phyloP scores from a whole-genome alignment of 73 alveolate genomes.

The Paraurostyla sp. region DNA sequence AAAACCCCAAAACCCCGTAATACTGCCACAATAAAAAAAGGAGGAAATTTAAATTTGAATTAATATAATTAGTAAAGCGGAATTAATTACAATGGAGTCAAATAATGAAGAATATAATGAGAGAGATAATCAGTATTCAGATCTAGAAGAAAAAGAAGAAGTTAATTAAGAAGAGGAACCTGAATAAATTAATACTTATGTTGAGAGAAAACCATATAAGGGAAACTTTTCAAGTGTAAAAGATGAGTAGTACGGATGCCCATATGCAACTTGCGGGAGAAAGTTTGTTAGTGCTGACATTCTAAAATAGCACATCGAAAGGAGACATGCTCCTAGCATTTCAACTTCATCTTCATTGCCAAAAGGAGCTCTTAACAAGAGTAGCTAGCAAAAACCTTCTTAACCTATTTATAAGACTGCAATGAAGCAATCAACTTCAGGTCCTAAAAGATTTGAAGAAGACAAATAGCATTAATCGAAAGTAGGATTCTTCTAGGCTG shows the following conservation, averaged over 20 bases:
- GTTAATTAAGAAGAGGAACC: not conserved
- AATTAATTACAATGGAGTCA: too few relatives aligned
- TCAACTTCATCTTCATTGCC: too few relatives aligned
- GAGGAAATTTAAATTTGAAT: too few relatives aligned
- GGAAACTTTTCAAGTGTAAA: slow-evolving; percentile 28
- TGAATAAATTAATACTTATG: not conserved
- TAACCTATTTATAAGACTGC: too few relatives aligned
- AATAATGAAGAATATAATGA: not conserved
- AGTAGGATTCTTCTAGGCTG: slow-evolving; percentile 43
- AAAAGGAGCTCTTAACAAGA: not conserved
- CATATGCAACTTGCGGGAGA: slow-evolving; percentile 70
- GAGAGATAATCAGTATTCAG: slow-evolving; percentile 7
- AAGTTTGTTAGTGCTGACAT: slow-evolving; percentile 66
- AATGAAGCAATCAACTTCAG: not conserved
- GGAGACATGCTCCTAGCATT: slow-evolving; percentile 64
- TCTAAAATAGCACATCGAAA: slow-evolving; percentile 59
- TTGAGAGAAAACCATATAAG: not conserved
- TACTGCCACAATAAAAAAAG: too few relatives aligned
- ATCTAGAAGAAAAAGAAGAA: not conserved
- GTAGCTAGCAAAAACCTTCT: not conserved
- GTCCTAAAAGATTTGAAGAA: slow-evolving; percentile 41
- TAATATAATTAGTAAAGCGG: too few relatives aligned
- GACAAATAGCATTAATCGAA: slow-evolving; percentile 18
- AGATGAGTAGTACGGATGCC: slow-evolving; percentile 62
- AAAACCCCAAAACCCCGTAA: too few relatives aligned